Base-by-base conservation (phyloP, 257 asterid genomes). In the Nemophila menziesii region DNA sequence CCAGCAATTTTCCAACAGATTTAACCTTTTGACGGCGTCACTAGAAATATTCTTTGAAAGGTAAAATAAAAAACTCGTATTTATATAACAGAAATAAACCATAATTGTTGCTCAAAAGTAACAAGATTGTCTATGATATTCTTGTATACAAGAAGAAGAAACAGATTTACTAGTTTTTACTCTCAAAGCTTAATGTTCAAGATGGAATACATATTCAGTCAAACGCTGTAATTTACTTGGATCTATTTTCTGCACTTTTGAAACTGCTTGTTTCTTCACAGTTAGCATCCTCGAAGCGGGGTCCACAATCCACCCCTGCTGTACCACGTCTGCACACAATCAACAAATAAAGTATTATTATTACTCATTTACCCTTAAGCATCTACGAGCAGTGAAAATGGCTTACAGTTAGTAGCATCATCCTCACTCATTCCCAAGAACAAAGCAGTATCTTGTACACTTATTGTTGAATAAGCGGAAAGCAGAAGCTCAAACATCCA, bases 201-300 rank as follows among this genome's bases (percentile, higher is more conserved):
- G 96, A 76, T 77, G 94, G 70, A 84, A 89, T 8, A 89, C 98
- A 49, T 80, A 89, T 65, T 89, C 95, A 6, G 98, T 89, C 57
- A 89, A 64, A 51, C 93, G 77, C 70, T 85, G 96, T 63, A 89
- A 55, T 72, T 84, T 89, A 44, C 80, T 70, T 12, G 73, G 66
- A 56, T 89, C 94, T 61, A 85, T 54, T 54, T 82, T 90, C 79
- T 79, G 96, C 54, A 72, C 86, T 4, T 58, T 65, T 20, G 73
- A 62, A 24, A 74, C 58, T 9, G 64, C 79, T 34, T 63, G 82
- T 63, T 65, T 79, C 73, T 68, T 67, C 69, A 90, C 94, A 0
- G 93, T 80, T 20, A 90, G 75, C 96, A 79, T 90, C 44, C 59
- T 68, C 7, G 93, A 66, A 18, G 63, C 58, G 2, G 68, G 51